Base-by-base conservation (phyloP, 306 rosid species). In the Parietaria judaica region DNA sequence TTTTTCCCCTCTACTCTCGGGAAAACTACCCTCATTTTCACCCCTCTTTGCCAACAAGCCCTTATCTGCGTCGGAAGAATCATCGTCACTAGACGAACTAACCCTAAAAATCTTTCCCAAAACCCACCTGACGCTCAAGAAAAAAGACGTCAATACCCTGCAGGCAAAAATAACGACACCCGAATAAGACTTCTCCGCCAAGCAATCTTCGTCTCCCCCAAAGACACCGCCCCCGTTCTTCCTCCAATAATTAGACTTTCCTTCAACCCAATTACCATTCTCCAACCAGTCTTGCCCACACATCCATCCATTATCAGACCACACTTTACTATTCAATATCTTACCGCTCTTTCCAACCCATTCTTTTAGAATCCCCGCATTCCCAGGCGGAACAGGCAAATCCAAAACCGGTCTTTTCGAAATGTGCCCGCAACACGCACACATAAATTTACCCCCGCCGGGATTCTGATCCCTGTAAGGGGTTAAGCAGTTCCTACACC, bases 381-480 rank as follows among this genome's bases (percentile, higher is more conserved):
- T 84, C 57, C 89, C 97, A 0, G 90, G 90, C 0, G 82, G 84
- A 60, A 76, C 80, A 34, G 99, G 95, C 79, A 94, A 77, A 80
- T 94, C 99, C 59, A 94, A 70, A 56, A 85, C 99, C 0, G 99
- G 99, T 66, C 99, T 80, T 81, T 84, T 94, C 0, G 99, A 94
- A 56, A 94, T 74, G 81, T 86, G 97, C 41, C 99, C 99, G 60
- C 99, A 94, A 74, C 78, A 86, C 5, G 95, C 88, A 73, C 99
- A 94, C 99, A 94, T 88, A 78, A 94, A 94, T 67, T 86, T 76
- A 50, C 99, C 97, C 55, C 99, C 95, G 14, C 97, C 94, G 31
- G 99, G 99, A 71, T 94, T 94, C 80, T 94, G 99, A 71, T 94
- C 99, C 80, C 95, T 81, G 63, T 94, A 94, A 0, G 97, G 94